Percentiles rank a stretch among this genome's conserved stretches.
These are phyloP conservation scores for Vanrija sp. DNA, from an alignment of 1,284 basidiomycete species.

Conservation along the genomic window DNA sequence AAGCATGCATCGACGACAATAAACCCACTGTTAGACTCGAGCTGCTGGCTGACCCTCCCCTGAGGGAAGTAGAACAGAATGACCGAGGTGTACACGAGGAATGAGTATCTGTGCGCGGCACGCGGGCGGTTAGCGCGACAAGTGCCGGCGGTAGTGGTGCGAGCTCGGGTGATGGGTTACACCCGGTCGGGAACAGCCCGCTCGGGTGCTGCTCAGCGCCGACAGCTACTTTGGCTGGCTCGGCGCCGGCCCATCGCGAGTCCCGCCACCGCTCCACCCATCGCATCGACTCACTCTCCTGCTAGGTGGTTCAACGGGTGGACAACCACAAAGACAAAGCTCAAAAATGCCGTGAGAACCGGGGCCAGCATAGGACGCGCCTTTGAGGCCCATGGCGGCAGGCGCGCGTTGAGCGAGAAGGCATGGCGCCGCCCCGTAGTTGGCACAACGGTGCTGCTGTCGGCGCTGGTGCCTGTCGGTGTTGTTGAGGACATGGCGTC, in stretches of 20 bases:
- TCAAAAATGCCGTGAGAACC: slow-evolving; percentile 20
- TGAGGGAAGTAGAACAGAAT: slow-evolving; percentile 49
- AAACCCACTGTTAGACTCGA: slow-evolving; percentile 39
- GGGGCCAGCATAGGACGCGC: slow-evolving; percentile 9
- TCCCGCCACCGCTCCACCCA: too few species aligned
- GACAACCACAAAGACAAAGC: slow-evolving; percentile 38
- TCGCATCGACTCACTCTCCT: slow-evolving; percentile 30
- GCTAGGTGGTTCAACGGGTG: slow-evolving; percentile 28
- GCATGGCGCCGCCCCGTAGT: too few species aligned
- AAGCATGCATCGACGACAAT: neutral
- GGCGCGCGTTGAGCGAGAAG: slow-evolving; percentile 2
- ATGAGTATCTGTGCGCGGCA: slow-evolving; percentile 36
- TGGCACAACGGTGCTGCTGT: too few species aligned
- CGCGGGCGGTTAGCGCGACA: too few species aligned
- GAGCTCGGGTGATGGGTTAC: too few species aligned
- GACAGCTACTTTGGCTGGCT: too few species aligned
- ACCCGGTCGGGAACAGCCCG: too few species aligned
- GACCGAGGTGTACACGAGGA: slow-evolving; percentile 42
- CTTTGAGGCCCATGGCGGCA: slow-evolving; percentile 12
- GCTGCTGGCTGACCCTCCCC: slow-evolving; percentile 38
- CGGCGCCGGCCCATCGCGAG: too few species aligned
- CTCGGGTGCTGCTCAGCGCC: neutral
- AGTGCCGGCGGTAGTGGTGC: too few species aligned
- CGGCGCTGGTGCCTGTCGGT: too few species aligned
- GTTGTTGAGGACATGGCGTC: too few species aligned